Percentiles rank a stretch among this genome's conserved stretches.
phyloP scores from a whole-genome alignment of 2,329 filamentous ascomycete species.

The Monilinia fructigena region DNA sequence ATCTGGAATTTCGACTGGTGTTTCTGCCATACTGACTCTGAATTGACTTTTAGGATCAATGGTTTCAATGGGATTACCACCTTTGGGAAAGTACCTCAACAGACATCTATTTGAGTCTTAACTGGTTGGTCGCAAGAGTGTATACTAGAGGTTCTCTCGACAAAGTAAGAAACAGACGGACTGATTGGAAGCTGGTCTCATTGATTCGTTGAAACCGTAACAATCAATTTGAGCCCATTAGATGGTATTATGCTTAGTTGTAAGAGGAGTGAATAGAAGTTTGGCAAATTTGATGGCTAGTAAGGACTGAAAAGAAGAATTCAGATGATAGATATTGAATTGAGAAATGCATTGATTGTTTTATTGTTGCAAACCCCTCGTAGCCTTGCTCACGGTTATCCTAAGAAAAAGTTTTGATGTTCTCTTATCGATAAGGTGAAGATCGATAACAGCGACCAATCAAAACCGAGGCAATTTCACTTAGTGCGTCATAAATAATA shows the following conservation, averaged over 20 bases:
- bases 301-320: neutral
- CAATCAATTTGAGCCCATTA: neutral
- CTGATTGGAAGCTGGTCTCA: neutral
- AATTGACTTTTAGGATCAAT: neutral
- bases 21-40: neutral
- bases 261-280: neutral
- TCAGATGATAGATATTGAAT: neutral
- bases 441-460: conserved; percentile 9
- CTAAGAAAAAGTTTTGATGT: conserved; percentile 6
- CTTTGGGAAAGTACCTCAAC: neutral
- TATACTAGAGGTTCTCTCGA: neutral
- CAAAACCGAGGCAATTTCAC: neutral
- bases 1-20: neutral
- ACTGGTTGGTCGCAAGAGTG: too few relatives aligned
- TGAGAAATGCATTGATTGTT: neutral
- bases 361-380: neutral
- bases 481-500: conserved; percentile 8
- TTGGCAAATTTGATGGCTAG: neutral
- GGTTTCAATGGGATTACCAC: neutral
- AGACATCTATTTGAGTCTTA: neutral
- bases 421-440: neutral
- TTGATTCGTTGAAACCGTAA: neutral
- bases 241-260: neutral
- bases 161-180: neutral
- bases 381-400: neutral